Conservation (phyloP, 1,284 basidiomycete species). For the Amylostereum chailletii region DNA sequence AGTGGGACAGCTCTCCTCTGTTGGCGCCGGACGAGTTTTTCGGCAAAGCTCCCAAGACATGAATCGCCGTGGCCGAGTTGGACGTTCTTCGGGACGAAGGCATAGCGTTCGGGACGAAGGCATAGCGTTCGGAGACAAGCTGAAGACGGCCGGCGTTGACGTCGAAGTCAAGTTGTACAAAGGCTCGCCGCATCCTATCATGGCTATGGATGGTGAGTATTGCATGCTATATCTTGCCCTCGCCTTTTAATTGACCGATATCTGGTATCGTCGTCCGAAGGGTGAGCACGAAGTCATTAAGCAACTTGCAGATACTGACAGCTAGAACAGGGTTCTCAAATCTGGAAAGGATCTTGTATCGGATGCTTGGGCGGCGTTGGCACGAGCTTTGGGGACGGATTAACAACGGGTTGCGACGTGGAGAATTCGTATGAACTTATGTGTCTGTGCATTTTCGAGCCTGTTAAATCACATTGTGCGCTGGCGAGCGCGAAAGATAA, state of each 20-base stretch:
- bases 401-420: neutral
- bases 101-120: conserved; percentile 63
- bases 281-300: conserved; percentile 1
- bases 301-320: neutral
- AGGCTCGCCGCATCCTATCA: conserved; percentile 57
- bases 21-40: conserved; percentile 53
- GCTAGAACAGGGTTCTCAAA: conserved; percentile 30
- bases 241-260: no score
- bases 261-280: neutral
- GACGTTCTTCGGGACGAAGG: conserved; percentile 67
- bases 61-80: conserved; percentile 56
- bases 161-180: conserved; percentile 50
- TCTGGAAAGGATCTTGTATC: conserved; percentile 44
- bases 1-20: conserved; percentile 64
- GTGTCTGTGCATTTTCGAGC: neutral
- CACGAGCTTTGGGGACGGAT: conserved; percentile 28
- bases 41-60: conserved; percentile 43
- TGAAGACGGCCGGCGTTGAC: conserved; percentile 43
- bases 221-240: no score
- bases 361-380: conserved; percentile 43
- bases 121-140: conserved; percentile 52
- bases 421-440: neutral
- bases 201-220: conserved; percentile 57
- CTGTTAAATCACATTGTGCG: no score
- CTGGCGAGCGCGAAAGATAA: no score